Conservation (phyloP, 2,329 filamentous ascomycete genomes). For the Aquanectria penicillioides region DNA sequence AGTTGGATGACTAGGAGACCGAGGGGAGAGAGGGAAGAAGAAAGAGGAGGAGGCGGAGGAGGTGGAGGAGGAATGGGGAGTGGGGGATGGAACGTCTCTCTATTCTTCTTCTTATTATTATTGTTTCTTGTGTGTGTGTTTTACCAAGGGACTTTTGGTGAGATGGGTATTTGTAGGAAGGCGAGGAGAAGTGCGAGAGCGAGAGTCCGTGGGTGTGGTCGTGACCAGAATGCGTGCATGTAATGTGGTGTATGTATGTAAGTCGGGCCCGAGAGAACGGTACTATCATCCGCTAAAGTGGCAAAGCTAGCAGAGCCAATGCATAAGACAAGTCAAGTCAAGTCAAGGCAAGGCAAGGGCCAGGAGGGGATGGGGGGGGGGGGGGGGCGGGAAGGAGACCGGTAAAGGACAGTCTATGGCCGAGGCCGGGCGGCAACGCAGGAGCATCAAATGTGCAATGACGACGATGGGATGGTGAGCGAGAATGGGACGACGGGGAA, state of each 20-base stretch:
- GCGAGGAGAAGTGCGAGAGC: too few species aligned
- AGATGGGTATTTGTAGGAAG: too few species aligned
- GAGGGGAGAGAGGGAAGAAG: background rate
- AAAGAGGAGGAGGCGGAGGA: background rate
- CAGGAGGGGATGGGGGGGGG: background rate
- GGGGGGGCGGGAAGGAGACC: background rate
- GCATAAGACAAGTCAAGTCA: too few species aligned
- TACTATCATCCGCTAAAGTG: background rate
- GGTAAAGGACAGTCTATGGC: background rate
- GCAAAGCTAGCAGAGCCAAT: background rate
- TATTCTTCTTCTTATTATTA: too few species aligned
- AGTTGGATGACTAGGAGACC: background rate
- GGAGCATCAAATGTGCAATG: too few species aligned
- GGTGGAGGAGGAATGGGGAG: background rate
- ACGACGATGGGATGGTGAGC: background rate
- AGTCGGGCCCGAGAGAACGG: background rate
- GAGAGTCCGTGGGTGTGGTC: too few species aligned
- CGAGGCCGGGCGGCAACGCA: background rate
- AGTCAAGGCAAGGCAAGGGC: too few species aligned
- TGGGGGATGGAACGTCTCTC: background rate
- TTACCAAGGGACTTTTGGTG: too few species aligned
- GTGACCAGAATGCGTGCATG: too few species aligned
- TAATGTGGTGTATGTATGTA: too few species aligned
- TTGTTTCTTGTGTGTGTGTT: too few species aligned
- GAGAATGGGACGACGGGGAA: background rate